Percentiles rank a stretch among this genome's conserved stretches.
These are phyloP conservation scores for Fusarium gaditjirri DNA, from an alignment of 2,329 filamentous ascomycete genomes.

Conservation along the genomic window DNA sequence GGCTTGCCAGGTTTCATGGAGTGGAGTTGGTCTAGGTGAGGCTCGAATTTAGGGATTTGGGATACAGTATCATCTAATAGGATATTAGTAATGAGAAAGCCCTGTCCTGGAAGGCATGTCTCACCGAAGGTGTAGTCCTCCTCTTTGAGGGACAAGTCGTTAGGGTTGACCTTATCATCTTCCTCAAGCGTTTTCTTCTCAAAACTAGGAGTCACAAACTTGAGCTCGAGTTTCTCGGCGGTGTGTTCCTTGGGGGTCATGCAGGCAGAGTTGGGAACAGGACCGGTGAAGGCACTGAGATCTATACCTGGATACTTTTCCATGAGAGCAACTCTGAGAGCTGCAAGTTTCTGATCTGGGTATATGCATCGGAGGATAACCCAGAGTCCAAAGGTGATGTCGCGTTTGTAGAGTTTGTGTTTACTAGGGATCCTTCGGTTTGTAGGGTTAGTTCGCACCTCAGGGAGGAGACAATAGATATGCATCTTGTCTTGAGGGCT, in stretches of 20 bases:
- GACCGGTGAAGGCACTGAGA: not conserved
- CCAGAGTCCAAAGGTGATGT: conserved; percentile 15
- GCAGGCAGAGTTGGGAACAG: not conserved
- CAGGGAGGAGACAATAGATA: not conserved
- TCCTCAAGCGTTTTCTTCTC: not conserved
- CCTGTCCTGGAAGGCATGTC: not conserved
- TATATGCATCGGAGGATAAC: conserved; percentile 15
- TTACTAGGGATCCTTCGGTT: not conserved
- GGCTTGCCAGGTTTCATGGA: not conserved
- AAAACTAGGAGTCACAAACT: not conserved
- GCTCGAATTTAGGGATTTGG: not conserved
- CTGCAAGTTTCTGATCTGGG: not conserved
- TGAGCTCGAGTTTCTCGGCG: not conserved
- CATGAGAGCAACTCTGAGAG: not conserved
- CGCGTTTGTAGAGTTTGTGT: not conserved
- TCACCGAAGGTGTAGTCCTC: not conserved
- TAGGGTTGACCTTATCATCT: not conserved
- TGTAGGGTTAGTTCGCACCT: not conserved
- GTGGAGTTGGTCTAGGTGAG: not conserved
- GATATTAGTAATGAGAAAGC: not conserved
- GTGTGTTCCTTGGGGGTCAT: not conserved
- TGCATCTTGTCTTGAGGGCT: not conserved
- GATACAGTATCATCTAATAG: not conserved
- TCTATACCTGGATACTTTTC: conserved; percentile 7
- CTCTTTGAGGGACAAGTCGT: not conserved